Conservation (phyloP, 768 basidiomycete genomes). For the Tylopilus sp. region DNA sequence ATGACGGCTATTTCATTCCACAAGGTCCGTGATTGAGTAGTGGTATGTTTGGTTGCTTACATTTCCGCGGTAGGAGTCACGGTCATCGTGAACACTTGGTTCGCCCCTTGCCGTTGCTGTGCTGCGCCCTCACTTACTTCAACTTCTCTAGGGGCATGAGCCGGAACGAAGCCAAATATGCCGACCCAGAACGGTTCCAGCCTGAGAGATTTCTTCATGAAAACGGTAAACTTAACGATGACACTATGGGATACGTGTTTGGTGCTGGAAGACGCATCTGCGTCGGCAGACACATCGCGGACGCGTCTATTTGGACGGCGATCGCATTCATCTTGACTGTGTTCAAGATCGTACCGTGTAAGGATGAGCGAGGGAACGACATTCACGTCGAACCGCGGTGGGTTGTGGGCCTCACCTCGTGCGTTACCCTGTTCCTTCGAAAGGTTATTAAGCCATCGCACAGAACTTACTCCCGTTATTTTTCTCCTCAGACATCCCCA, state of each 20-base stretch:
- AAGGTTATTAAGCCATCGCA: too few relatives aligned
- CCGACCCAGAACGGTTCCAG: slow-evolving; percentile 31
- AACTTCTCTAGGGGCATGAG: slow-evolving; percentile 35
- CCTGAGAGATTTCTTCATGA: slow-evolving; percentile 35
- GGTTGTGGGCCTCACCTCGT: too few relatives aligned
- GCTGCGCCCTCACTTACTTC: too few relatives aligned
- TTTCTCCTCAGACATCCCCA: too few relatives aligned
- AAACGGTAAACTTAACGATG: slow-evolving; percentile 23
- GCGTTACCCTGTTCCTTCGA: too few relatives aligned
- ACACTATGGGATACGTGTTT: slow-evolving; percentile 29
- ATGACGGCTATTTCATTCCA: slow-evolving; percentile 53
- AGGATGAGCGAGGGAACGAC: too few relatives aligned
- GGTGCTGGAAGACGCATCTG: slow-evolving; percentile 38
- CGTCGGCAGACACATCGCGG: slow-evolving; percentile 42
- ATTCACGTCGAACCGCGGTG: too few relatives aligned
- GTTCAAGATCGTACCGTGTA: too few relatives aligned
- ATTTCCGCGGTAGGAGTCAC: slow-evolving; percentile 20
- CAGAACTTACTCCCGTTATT: too few relatives aligned
- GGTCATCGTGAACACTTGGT: slow-evolving; percentile 30
- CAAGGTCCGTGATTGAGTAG: slow-evolving; percentile 35
- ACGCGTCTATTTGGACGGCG: slow-evolving; percentile 39
- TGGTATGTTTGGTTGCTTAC: not conserved
- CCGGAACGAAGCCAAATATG: slow-evolving; percentile 33
- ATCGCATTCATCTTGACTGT: too few relatives aligned
- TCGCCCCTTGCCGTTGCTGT: too few relatives aligned